Percentiles rank a stretch among this genome's conserved stretches.
Evolutionary conservation across 2,329 filamentous ascomycete species (phyloP).

Genomic region (Fusarium fujikuroi): DNA sequence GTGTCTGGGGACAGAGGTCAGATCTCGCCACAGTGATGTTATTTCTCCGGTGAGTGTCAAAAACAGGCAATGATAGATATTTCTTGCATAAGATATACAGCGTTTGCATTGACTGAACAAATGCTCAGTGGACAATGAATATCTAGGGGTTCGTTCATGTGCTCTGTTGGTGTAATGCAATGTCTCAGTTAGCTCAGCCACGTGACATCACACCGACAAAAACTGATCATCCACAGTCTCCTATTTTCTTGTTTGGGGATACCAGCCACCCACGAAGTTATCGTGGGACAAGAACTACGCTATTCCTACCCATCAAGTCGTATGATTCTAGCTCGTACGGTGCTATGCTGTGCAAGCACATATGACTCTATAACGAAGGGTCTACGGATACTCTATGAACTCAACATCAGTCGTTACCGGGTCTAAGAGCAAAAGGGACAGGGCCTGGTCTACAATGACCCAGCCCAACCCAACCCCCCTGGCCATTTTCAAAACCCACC

Average conservation of each 20-base stretch:
- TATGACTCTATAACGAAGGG: slow-evolving; percentile 24
- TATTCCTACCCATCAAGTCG: slow-evolving; percentile 30
- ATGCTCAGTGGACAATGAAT: neutral
- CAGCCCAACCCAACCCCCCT: slow-evolving; percentile 9
- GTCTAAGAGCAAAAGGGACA: slow-evolving; percentile 1
- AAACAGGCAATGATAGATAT: neutral
- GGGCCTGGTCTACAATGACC: neutral
- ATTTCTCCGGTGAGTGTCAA: neutral
- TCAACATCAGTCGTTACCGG: slow-evolving; percentile 25
- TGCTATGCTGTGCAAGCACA: slow-evolving; percentile 10
- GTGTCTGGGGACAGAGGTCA: neutral
- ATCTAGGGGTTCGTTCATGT: neutral
- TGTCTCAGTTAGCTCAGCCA: slow-evolving; percentile 35
- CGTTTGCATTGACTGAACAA: neutral
- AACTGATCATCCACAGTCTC: slow-evolving; percentile 28
- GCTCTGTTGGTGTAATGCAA: neutral
- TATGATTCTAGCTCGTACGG: slow-evolving; percentile 37
- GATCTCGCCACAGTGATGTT: slow-evolving; percentile 20
- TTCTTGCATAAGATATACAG: slow-evolving; percentile 5
- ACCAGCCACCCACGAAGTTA: slow-evolving; percentile 34
- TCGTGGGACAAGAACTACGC: slow-evolving; percentile 12
- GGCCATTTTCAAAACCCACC: slow-evolving; percentile 32
- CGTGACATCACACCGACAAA: slow-evolving; percentile 46
- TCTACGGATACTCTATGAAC: slow-evolving; percentile 9
- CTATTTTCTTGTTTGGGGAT: slow-evolving; percentile 13